Base-by-base conservation (phyloP, 1,284 basidiomycete genomes). In the Erythrobasidium hasegawianum region DNA sequence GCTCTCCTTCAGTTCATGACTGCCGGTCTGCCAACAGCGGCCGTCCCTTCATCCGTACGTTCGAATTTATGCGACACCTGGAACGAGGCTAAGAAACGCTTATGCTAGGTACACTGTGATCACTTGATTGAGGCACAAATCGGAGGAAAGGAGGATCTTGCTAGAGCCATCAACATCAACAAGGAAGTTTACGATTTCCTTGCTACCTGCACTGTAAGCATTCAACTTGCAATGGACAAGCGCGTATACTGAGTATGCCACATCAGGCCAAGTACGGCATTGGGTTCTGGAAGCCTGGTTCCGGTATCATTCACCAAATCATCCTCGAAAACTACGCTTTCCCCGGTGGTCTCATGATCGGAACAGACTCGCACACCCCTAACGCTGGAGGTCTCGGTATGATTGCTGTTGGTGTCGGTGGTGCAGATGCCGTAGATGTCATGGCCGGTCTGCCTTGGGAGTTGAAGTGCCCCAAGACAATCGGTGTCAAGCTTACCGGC, bases 1-100 rank as follows among this genome's bases (percentile, higher is more conserved):
- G 96, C 95, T 43, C 85, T 98, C 69, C 85, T 99, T 73, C 95
- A 99, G 83, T 99, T 99, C 85, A 98, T 99, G 96, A 97, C 95
- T 57, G 94, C 96, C 26, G 95, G 95, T 74, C 93, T 99, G 83
- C 91, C 93, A 78, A 94, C 91, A 61, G 91, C 90, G 55, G 93
- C 95, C 66, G 94, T 97, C 72, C 95, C 96, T 54, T 94, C 95
- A 71, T 97, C 95, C 70, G 62, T 65, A 18, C 39, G 61, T 39
- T 1, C n/a, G n/a, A n/a, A n/a, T n/a, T 24, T 41, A 3, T 2
- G 13, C 2, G 75, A 77, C 39, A 74, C 77, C 72, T 14, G 4
- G 13, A n/a, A n/a, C n/a, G n/a, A n/a, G n/a, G n/a, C n/a, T n/a
- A n/a, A n/a, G n/a, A n/a, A 14, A 8, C 27, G 4, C 33, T 33